Evolutionary conservation across 2,329 filamentous ascomycete species (phyloP), one percentile per base, ranked within the genome.

Genomic region (Colletotrichum simmondsii): DNA sequence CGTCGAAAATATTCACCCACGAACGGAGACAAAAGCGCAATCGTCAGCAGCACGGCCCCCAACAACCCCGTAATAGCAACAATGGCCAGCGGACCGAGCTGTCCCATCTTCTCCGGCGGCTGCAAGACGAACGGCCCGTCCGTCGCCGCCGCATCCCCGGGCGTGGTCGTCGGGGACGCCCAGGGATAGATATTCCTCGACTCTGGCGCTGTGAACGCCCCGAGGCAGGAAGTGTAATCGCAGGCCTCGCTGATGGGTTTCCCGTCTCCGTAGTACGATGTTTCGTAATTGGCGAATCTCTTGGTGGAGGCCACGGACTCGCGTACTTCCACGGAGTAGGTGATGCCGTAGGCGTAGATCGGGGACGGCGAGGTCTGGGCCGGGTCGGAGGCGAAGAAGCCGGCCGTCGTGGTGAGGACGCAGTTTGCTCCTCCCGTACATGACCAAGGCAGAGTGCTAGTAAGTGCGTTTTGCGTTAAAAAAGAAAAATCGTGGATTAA

Each of bases 101-200:
- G 30, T 12, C 68, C 68, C 68, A 71, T 66, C 11, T 56, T 42
- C n/a, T 46, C 54, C 56, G 68, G 68, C 62, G 68, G 16, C n/a
- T 28, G 54, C 49, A 53, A 8, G 22, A 14, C 5, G 35, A 49
- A 61, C 68, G 11, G 8, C n/a, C 6, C n/a, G 26, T 24, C 24
- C 19, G 32, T 24, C n/a, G 22, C 19, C 3, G 57, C 32, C 32
- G n/a, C 57, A 28, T 52, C 7, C 14, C 8, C 22, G 6, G 2
- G 5, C 37, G 37, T 42, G 5, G 37, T 14, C 16, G 37, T 42
- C 16, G 37, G 12, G 14, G 5, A 8, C 6, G 37, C 12, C 14
- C 16, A 42, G 37, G 37, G 14, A 68, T 19, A 37, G 61, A 30
- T 22, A 1, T 7, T n/a, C 19, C 6, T 49, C 14, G 37, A 19